phyloP scores from a whole-genome alignment of 176 grass and related monocot genomes.

The Eleusine indica region DNA sequence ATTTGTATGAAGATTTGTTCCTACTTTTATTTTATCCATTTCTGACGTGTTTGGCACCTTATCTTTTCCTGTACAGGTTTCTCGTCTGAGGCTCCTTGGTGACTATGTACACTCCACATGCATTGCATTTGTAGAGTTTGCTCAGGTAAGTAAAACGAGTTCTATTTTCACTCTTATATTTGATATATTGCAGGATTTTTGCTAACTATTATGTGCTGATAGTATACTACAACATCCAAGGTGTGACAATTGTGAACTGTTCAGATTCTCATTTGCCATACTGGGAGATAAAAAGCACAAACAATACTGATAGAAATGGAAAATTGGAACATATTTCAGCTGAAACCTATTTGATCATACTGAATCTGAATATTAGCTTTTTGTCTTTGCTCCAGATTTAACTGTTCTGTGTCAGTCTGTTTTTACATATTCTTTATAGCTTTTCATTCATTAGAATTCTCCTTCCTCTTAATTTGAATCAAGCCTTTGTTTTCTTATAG shows the following conservation, averaged over 20 bases:
- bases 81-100: constrained; percentile 86
- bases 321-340: background rate
- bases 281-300: background rate
- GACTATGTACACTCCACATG: constrained; percentile 87
- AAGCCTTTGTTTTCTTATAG: background rate
- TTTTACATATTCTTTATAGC: constrained; percentile 11
- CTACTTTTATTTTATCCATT: constrained; percentile 10
- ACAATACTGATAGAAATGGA: background rate
- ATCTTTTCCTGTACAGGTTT: constrained; percentile 58
- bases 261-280: background rate
- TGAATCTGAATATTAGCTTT: background rate
- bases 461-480: background rate
- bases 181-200: background rate
- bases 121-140: constrained; percentile 98
- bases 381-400: background rate
- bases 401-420: background rate
- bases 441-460: background rate
- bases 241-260: background rate
- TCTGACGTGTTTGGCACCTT: constrained; percentile 4
- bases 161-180: constrained; percentile 16
- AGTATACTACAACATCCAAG: background rate
- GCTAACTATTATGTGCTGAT: background rate
- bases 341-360: background rate
- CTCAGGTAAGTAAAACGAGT: constrained; percentile 61
- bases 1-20: background rate